phyloP scores from a whole-genome alignment of 495 filamentous ascomycete species.

The Aspergillus cristatus region DNA sequence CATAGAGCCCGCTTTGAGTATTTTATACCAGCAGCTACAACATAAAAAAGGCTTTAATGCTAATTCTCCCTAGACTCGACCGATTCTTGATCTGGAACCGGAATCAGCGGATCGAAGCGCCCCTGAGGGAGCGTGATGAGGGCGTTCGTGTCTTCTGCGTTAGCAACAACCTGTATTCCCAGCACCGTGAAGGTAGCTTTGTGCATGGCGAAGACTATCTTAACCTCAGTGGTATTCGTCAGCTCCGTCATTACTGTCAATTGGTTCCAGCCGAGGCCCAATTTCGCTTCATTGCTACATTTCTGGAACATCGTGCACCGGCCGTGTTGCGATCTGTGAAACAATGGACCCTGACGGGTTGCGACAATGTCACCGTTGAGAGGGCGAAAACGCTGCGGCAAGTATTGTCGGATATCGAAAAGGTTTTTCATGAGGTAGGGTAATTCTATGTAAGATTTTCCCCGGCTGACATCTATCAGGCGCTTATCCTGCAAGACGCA shows the following conservation, averaged over 20 bases:
- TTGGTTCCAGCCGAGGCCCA: constrained; percentile 19
- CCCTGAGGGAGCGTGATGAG: constrained; percentile 1
- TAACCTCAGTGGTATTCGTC: constrained; percentile 18
- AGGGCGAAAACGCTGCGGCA: constrained; percentile 6
- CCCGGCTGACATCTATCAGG: constrained; percentile 2
- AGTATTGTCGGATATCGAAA: constrained; percentile 1
- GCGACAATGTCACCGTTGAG: constrained; percentile 5
- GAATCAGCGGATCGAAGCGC: constrained; percentile 4
- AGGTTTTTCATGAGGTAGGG: constrained; percentile 2
- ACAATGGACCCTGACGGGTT: constrained; percentile 15
- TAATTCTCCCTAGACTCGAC: constrained; percentile 3
- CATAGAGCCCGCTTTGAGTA: too few species aligned
- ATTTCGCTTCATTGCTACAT: constrained; percentile 10
- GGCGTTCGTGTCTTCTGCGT: constrained; percentile 21
- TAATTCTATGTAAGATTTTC: not conserved
- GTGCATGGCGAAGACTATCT: constrained; percentile 11
- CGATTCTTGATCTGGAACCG: constrained; percentile 9
- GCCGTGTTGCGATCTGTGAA: constrained; percentile 14
- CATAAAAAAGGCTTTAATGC: not conserved
- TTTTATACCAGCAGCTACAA: too few species aligned
- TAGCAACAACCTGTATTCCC: constrained; percentile 21
- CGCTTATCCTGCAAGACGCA: not conserved
- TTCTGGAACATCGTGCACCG: constrained; percentile 14
- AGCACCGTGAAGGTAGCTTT: constrained; percentile 4
- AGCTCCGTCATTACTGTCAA: constrained; percentile 23